phyloP scores from a whole-genome alignment of 257 asterid genomes.

The Solanum chilense region DNA sequence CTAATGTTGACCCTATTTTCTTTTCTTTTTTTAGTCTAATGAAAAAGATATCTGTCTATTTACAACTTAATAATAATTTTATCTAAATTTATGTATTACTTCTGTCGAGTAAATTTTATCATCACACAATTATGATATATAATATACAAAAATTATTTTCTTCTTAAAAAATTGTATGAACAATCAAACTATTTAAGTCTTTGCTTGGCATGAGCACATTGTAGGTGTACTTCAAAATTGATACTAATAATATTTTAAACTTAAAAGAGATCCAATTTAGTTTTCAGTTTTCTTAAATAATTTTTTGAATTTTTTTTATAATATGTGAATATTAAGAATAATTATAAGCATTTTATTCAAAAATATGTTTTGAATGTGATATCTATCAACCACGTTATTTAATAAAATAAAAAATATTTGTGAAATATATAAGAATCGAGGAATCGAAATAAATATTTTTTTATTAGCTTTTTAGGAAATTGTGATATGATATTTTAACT shows the following conservation, averaged over 20 bases:
- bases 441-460: no score
- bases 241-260: no score
- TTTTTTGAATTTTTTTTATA: no score
- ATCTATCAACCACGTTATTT: accelerated
- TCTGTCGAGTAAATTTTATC: background rate
- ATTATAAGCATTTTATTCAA: background rate
- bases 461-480: background rate
- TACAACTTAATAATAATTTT: no score
- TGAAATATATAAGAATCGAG: no score
- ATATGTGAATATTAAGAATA: background rate
- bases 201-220: background rate
- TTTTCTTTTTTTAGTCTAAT: background rate
- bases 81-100: background rate
- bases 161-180: no score
- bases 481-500: background rate
- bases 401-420: no score
- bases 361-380: background rate
- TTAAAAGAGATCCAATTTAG: background rate
- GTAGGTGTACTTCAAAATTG: background rate
- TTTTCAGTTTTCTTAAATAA: background rate
- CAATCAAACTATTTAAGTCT: background rate
- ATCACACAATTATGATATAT: background rate
- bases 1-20: no score
- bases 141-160: background rate
- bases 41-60: background rate